These are phyloP conservation scores for Ammopiptanthus mongolicus DNA, from an alignment of 306 rosid species.

Conservation along the genomic window DNA sequence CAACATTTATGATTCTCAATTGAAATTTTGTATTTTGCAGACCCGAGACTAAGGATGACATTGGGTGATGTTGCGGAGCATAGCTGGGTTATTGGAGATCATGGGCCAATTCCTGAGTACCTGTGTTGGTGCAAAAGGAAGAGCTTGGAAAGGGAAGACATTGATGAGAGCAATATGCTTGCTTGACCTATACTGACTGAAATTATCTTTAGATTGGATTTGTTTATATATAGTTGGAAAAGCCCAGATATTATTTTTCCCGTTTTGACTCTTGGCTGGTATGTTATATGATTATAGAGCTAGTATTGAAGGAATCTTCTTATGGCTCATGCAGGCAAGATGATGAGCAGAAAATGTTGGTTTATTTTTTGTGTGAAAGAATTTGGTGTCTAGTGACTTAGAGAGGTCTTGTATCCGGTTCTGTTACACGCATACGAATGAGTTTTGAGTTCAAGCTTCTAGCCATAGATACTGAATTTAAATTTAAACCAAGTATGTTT, in stretches of 20 bases:
- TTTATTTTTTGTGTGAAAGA: not conserved
- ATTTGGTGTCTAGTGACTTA: not conserved
- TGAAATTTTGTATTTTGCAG: conserved; percentile 39
- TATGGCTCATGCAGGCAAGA: not conserved
- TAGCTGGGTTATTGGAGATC: conserved; percentile 73
- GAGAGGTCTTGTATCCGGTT: conserved; percentile 8
- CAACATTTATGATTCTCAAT: not conserved
- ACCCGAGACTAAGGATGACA: conserved; percentile 71
- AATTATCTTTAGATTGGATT: conserved; percentile 25
- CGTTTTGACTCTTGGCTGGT: not conserved
- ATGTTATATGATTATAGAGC: not conserved
- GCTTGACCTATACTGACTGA: conserved; percentile 30
- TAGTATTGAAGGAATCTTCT: not conserved
- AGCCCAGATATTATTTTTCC: not conserved
- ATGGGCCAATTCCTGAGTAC: conserved; percentile 71
- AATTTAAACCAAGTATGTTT: not conserved
- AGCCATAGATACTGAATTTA: not conserved
- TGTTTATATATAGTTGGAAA: conserved; percentile 34
- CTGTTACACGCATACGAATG: not conserved
- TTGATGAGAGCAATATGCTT: conserved; percentile 32
- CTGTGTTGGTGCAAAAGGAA: conserved; percentile 86
- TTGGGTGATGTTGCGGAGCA: conserved; percentile 60
- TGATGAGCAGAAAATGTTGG: not conserved
- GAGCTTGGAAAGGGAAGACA: conserved; percentile 32
- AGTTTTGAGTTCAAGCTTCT: conserved; percentile 5